A percentile compares a stretch with the other conserved stretches of the same genome.
Evolutionary conservation across 768 basidiomycete genomes (phyloP).

Genomic region (Boletus tylopilopsis): DNA sequence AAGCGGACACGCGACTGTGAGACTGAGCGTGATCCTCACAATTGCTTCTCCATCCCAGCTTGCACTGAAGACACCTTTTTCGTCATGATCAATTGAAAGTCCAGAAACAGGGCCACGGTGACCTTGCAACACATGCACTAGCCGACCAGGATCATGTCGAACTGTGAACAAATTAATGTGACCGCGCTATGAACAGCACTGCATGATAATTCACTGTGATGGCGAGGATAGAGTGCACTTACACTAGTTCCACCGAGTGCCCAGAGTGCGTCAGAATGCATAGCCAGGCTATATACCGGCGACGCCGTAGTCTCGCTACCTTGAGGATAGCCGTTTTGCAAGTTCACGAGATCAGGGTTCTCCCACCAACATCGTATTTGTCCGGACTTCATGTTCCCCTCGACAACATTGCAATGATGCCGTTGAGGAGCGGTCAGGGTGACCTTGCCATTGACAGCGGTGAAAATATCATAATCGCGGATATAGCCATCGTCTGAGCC

Average conservation of each 20-base stretch:
- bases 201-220: conserved; percentile 17
- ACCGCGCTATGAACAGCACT: conserved; percentile 57
- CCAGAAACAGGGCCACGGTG: conserved; percentile 84
- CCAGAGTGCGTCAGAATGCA: conserved; percentile 95
- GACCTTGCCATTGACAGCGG: conserved; percentile 82
- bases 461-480: conserved; percentile 87
- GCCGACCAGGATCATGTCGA: conserved; percentile 84
- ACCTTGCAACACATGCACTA: conserved; percentile 59
- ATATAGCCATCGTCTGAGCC: conserved; percentile 94
- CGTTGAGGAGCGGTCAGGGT: conserved; percentile 87
- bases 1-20: conserved; percentile 3
- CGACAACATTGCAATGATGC: conserved; percentile 86
- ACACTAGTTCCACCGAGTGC: conserved; percentile 85
- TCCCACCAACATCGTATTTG: conserved; percentile 91
- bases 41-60: conserved; percentile 92
- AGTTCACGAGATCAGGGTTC: conserved; percentile 41
- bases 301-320: conserved; percentile 53
- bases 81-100: conserved; percentile 75
- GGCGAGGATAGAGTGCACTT: conserved; percentile 28
- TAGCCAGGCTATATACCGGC: conserved; percentile 86
- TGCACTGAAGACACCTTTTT: conserved; percentile 85
- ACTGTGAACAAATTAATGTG: conserved; percentile 90
- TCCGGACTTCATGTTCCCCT: conserved; percentile 87
- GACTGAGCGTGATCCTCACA: conserved; percentile 43
- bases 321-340: conserved; percentile 25